A percentile compares a stretch with the other conserved stretches of the same genome.
phyloP scores from a whole-genome alignment of 192 early-diverging fungal genomes.

The Piromyces finnis region DNA sequence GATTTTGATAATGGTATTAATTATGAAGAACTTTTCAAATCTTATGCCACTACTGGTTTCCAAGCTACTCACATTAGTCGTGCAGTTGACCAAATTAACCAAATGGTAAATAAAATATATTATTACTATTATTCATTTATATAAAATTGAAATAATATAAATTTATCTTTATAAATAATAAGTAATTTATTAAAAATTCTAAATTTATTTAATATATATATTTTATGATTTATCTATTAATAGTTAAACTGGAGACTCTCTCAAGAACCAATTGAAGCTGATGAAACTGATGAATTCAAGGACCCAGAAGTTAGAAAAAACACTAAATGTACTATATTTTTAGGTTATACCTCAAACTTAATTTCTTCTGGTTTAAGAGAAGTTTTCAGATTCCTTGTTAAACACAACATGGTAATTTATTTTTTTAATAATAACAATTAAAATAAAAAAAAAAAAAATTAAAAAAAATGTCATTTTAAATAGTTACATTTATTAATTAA shows the following conservation, averaged over 20 bases:
- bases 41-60: slow-evolving; percentile 71
- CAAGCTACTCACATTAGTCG: slow-evolving; percentile 79
- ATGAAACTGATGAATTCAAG: slow-evolving; percentile 32
- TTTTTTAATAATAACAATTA: too few relatives aligned
- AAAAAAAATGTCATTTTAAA: not conserved
- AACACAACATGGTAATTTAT: slow-evolving; percentile 54
- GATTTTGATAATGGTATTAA: slow-evolving; percentile 82
- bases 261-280: slow-evolving; percentile 56
- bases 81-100: slow-evolving; percentile 79
- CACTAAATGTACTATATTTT: slow-evolving; percentile 88
- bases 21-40: slow-evolving; percentile 46
- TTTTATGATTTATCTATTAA: not conserved
- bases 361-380: slow-evolving; percentile 90
- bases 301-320: slow-evolving; percentile 38
- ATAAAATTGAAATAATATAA: too few relatives aligned
- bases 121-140: too few relatives aligned
- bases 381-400: slow-evolving; percentile 69
- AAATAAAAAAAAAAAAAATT: not conserved
- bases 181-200: too few relatives aligned
- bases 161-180: too few relatives aligned
- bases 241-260: slow-evolving; percentile 63
- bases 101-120: slow-evolving; percentile 79
- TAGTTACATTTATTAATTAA: not conserved
- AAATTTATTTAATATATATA: not conserved
- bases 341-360: slow-evolving; percentile 96